Base-by-base conservation (phyloP, 1,139 yeast genomes). In the Saccharomyces hybrid region DNA sequence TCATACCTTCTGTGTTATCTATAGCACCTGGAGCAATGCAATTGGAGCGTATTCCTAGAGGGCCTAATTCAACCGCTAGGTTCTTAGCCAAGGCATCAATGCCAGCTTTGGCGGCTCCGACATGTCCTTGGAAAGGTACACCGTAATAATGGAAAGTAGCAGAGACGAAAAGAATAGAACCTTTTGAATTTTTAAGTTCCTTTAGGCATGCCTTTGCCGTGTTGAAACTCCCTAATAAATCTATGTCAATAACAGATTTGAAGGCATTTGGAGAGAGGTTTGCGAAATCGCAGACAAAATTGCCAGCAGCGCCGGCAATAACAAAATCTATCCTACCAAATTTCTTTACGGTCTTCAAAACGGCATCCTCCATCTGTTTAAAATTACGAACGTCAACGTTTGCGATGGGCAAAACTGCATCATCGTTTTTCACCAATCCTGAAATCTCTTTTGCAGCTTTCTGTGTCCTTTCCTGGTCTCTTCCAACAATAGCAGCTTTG, bases 241-340 rank as follows among this genome's bases (percentile, higher is more conserved):
- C 98, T 59, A 91, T 91, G 46, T 82, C 83, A 27, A 89, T 78
- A 29, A 91, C 97, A 0, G 95, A 78, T 69, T 86, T 84, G 77
- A 91, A 91, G 2, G 96, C 97, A 65, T 88, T 88, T 42, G 90
- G 70, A 1, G 95, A 85, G 60, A 90, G 73, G 63, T 83, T 84
- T 64, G 84, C 83, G 70, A 90, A 82, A 68, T 88, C 95, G 34
- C 90, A 76, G 59, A 91, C 71, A 66, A 90, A 91, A 75, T 90
- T 90, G 4, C 98, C 97, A 3, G 97, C 97, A 2, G 98, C 97
- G 19, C 97, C 98, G 47, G 95, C 91, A 70, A 91, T 85, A 47
- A 90, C 95, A 67, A 71, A 86, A 70, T 91, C 97, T 49, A 93
- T 72, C 32, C 75, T 73, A 0, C 75, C 96, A 58, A 88, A 78